Evolutionary conservation across 2,329 filamentous ascomycete species (phyloP).

Genomic region (Stagonosporopsis vannaccii): DNA sequence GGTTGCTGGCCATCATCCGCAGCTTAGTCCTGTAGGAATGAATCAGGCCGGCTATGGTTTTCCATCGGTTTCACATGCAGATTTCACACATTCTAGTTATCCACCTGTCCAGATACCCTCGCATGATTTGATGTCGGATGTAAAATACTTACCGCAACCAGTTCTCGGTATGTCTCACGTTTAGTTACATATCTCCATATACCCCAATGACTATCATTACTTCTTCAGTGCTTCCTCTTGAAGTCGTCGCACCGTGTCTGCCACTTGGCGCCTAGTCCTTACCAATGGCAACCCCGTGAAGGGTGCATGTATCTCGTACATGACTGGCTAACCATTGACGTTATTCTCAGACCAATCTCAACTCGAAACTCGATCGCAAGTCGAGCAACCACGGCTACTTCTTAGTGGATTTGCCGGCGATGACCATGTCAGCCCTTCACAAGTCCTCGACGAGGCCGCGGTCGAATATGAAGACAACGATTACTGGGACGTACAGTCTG

Average conservation of each 20-base stretch:
- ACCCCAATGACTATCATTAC: constrained; percentile 44
- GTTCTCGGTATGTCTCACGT: constrained; percentile 52
- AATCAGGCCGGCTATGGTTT: constrained; percentile 27
- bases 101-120: constrained; percentile 45
- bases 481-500: constrained; percentile 58
- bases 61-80: constrained; percentile 35
- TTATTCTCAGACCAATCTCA: constrained; percentile 32
- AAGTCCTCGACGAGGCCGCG: constrained; percentile 47
- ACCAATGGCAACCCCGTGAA: neutral
- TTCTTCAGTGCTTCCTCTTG: constrained; percentile 22
- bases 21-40: constrained; percentile 27
- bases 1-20: constrained; percentile 25
- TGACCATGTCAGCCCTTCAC: constrained; percentile 44
- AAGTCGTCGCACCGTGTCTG: constrained; percentile 10
- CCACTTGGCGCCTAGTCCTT: neutral
- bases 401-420: constrained; percentile 51
- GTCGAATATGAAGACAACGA: constrained; percentile 58
- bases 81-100: constrained; percentile 40
- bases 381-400: constrained; percentile 28
- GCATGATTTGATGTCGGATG: constrained; percentile 45
- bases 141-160: constrained; percentile 49
- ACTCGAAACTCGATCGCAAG: constrained; percentile 14
- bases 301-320: neutral
- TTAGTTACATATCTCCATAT: constrained; percentile 45
- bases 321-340: constrained; percentile 32